phyloP scores from a whole-genome alignment of 2,329 filamentous ascomycete species.

The Hypoxylon sp. region DNA sequence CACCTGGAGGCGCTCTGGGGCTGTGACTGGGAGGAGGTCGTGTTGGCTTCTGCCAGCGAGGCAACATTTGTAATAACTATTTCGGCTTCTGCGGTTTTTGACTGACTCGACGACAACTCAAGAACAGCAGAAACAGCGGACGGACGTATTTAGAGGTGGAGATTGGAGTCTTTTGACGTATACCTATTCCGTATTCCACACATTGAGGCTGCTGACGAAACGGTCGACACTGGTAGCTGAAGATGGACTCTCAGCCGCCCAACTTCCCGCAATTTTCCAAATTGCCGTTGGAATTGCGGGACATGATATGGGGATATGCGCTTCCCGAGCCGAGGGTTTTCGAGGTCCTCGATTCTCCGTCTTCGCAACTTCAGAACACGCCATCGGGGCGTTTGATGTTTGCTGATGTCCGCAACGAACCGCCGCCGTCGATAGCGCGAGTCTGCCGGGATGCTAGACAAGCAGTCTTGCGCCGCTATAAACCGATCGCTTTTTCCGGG shows the following conservation, averaged over 20 bases:
- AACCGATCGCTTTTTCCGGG: constrained; percentile 58
- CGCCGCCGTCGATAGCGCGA: constrained; percentile 58
- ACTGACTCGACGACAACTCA: neutral
- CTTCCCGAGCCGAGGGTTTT: constrained; percentile 61
- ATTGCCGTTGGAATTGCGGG: constrained; percentile 60
- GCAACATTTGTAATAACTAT: constrained; percentile 14
- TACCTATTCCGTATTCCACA: constrained; percentile 4
- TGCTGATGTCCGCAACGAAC: constrained; percentile 60
- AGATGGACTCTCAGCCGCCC: constrained; percentile 30
- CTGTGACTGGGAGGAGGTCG: constrained; percentile 28
- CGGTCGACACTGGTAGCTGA: constrained; percentile 9
- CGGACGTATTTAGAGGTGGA: constrained; percentile 27
- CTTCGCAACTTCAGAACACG: constrained; percentile 54
- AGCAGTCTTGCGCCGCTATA: constrained; percentile 59
- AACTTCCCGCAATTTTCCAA: constrained; percentile 50
- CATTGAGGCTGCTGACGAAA: constrained; percentile 10
- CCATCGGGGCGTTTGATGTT: constrained; percentile 61
- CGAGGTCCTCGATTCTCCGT: constrained; percentile 61
- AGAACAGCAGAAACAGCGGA: constrained; percentile 9
- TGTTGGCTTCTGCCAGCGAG: constrained; percentile 29
- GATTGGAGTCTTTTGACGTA: constrained; percentile 1
- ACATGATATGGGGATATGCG: constrained; percentile 61
- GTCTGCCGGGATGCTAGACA: constrained; percentile 60
- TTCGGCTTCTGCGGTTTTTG: constrained; percentile 13
- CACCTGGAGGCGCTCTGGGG: constrained; percentile 13